Evolutionary conservation across 371 early-diverging fungal genomes (phyloP).

Genomic region (Syncephalis plumigaleata): DNA sequence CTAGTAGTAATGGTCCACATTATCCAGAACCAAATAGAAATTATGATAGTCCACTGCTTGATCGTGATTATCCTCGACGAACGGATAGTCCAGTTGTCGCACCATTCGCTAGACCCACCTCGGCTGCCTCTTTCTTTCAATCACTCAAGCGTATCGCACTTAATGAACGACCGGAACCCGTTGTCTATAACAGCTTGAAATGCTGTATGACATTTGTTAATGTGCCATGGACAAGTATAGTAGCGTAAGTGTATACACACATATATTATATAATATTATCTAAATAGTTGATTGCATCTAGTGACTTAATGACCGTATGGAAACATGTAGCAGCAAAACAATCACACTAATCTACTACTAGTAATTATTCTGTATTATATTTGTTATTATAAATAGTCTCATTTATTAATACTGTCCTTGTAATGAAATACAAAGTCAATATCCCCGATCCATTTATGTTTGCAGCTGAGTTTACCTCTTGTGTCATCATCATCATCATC

Average conservation of each 20-base stretch:
- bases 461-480: too few species aligned
- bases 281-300: background rate
- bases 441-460: too few species aligned
- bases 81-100: background rate
- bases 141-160: conserved; percentile 17
- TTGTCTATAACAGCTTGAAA: conserved; percentile 18
- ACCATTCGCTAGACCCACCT: background rate
- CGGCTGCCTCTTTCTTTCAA: conserved; percentile 13
- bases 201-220: conserved; percentile 73
- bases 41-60: conserved; percentile 2
- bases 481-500: too few species aligned
- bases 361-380: too few species aligned
- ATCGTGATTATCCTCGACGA: conserved; percentile 5
- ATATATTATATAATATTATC: background rate
- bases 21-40: conserved; percentile 1
- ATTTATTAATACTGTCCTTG: too few species aligned
- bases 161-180: background rate
- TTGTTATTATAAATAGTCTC: too few species aligned
- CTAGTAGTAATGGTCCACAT: conserved; percentile 12
- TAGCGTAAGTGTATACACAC: conserved; percentile 1
- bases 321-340: too few species aligned
- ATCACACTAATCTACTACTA: too few species aligned
- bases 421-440: too few species aligned
- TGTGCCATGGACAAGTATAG: conserved; percentile 56
- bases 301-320: background rate